Base-by-base conservation (phyloP, 176 grass and related monocot genomes). In the Cymbopogon citratus region DNA sequence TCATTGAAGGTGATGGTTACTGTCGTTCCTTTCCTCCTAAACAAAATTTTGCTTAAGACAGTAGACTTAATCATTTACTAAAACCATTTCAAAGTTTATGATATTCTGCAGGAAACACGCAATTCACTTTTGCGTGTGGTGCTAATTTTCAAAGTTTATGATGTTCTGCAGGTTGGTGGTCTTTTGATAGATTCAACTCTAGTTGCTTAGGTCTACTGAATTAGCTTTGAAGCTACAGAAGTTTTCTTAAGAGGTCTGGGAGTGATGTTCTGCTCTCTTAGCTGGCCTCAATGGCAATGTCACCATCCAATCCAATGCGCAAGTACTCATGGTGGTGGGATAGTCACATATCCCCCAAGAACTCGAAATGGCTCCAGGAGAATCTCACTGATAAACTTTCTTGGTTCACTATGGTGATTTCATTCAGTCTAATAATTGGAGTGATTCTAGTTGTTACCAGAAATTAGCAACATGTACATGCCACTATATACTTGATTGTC, bases 281-380 rank as follows among this genome's bases (percentile, higher is more conserved):
- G 41, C 49, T 81, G 69, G 31, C 24, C 45, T 63, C 7, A 61
- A 97, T 94, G 94, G 92, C 87, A 1, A 77, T 90, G 85, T 86
- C 91, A 12, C 87, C 83, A 16, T 90, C 81, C 21, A 87, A 88
- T 59, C 91, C 94, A 2, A 94, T 87, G 86, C 77, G 86, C 64
- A 84, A 90, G 81, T 97, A 97, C 41, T 97, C 94, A 1, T 97
- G 94, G 94, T 97, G 94, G 94, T 97, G 94, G 94, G 92, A 97
- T 51, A 97, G 90, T 76, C 91, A 94, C 81, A 94, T 97, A 84
- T 80, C 87, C 33, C 85, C 94, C 3, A 97, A 97, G 79, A 97
- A 97, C 46, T 94, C 94, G 0, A 94, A 94, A 90, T 97, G 94
- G 94, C 94, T 97, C 44, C 86, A 97, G 27, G 94, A 97, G 82